phyloP scores from a whole-genome alignment of 345 rosid genomes.

The Eutrema japonicum region DNA sequence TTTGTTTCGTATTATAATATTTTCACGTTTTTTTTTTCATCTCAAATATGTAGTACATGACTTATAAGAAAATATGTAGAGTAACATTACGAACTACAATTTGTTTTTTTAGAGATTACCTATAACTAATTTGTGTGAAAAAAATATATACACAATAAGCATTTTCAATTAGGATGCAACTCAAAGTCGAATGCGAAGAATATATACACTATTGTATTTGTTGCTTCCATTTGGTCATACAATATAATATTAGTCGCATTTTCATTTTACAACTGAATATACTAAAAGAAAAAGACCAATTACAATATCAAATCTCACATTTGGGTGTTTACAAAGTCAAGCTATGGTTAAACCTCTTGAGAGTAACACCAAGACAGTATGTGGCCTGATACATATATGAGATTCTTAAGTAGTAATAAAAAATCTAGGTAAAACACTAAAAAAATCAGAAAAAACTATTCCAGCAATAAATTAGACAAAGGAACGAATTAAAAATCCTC shows the following conservation, averaged over 20 bases:
- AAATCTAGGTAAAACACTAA: not conserved
- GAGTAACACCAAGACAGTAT: not conserved
- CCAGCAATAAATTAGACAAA: not conserved
- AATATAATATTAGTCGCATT: not conserved
- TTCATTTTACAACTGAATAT: not conserved
- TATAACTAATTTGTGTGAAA: no score
- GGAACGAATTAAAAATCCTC: not conserved
- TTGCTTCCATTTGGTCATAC: not conserved
- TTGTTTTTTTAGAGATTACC: no score
- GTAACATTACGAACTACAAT: no score
- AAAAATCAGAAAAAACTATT: not conserved
- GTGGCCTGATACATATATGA: not conserved
- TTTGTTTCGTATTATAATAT: no score
- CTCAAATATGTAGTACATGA: no score
- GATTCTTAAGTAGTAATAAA: not conserved
- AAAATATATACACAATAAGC: no score
- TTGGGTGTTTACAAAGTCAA: conserved; percentile 8
- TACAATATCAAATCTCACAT: not conserved
- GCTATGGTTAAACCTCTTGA: not conserved
- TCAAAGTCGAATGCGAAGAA: no score
- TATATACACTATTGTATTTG: not conserved
- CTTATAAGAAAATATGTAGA: no score
- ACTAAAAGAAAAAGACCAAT: not conserved
- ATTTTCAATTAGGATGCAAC: no score
- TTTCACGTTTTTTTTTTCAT: no score